phyloP scores from a whole-genome alignment of 768 basidiomycete genomes.

The Pleurotus platypus region DNA sequence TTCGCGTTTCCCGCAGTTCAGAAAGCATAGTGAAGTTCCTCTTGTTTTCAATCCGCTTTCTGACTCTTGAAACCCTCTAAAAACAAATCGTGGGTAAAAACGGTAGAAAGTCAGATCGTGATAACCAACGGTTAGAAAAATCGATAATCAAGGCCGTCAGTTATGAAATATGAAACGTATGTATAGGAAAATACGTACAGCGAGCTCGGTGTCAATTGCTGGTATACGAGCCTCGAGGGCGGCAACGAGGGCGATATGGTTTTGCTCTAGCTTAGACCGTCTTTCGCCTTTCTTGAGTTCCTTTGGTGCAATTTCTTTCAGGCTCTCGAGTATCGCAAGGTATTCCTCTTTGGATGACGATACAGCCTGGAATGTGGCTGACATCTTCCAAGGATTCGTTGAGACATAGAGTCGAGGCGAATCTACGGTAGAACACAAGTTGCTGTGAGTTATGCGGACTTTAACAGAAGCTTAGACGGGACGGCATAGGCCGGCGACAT shows the following conservation, averaged over 20 bases:
- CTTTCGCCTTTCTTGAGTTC: slow-evolving; percentile 45
- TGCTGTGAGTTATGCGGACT: slow-evolving; percentile 23
- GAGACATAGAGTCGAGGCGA: slow-evolving; percentile 82
- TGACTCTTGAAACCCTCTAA: slow-evolving; percentile 69
- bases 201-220: slow-evolving; percentile 63
- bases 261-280: slow-evolving; percentile 50
- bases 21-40: slow-evolving; percentile 66
- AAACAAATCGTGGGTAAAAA: slow-evolving; percentile 14
- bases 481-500: slow-evolving; percentile 31
- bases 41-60: slow-evolving; percentile 68
- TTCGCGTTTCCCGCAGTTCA: slow-evolving; percentile 77
- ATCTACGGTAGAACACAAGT: slow-evolving; percentile 43
- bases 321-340: slow-evolving; percentile 51
- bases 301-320: slow-evolving; percentile 50
- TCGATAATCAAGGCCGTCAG: slow-evolving; percentile 3
- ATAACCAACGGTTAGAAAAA: slow-evolving; percentile 1
- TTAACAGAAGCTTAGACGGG: slow-evolving; percentile 20
- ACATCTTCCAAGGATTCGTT: slow-evolving; percentile 88
- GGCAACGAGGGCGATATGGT: slow-evolving; percentile 59
- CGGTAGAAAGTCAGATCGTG: slow-evolving; percentile 4
- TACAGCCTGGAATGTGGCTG: slow-evolving; percentile 69
- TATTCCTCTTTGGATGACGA: slow-evolving; percentile 77
- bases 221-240: slow-evolving; percentile 63
- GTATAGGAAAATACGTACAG: slow-evolving; percentile 47
- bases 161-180: slow-evolving; percentile 6